Percentiles rank a stretch among this genome's conserved stretches.
Evolutionary conservation across 495 filamentous ascomycete genomes (phyloP).

Genomic region (Aspergillus homomorphus): DNA sequence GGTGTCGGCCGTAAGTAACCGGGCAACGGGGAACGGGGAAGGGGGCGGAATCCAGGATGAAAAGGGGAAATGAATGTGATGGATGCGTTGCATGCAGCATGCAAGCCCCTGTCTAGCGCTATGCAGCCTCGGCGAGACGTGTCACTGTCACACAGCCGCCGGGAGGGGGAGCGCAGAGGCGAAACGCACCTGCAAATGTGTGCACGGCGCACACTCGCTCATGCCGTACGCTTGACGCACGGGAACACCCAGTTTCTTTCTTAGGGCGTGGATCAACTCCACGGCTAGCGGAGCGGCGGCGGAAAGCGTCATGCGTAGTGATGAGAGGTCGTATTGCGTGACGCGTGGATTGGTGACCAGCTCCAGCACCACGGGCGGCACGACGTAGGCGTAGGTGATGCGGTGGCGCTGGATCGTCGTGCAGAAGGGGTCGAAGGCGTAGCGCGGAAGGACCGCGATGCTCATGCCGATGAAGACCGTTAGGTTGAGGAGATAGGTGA

Average conservation of each 20-base stretch:
- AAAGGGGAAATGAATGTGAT: no score
- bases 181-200: slow-evolving; percentile 39
- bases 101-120: no score
- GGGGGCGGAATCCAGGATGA: no score
- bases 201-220: slow-evolving; percentile 58
- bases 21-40: no score
- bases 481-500: slow-evolving; percentile 54
- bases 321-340: slow-evolving; percentile 65
- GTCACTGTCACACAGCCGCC: no score
- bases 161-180: not conserved
- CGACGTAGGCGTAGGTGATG: slow-evolving; percentile 74
- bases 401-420: slow-evolving; percentile 60
- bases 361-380: slow-evolving; percentile 74
- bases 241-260: slow-evolving; percentile 60
- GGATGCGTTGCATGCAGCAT: no score
- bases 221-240: slow-evolving; percentile 76
- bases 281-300: slow-evolving; percentile 76
- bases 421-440: slow-evolving; percentile 69
- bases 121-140: no score
- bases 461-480: slow-evolving; percentile 57
- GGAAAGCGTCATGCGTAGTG: slow-evolving; percentile 70
- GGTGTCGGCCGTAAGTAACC: no score
- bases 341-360: slow-evolving; percentile 68
- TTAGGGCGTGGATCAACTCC: slow-evolving; percentile 69
- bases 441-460: slow-evolving; percentile 69